These are phyloP conservation scores for Aspergillus nidulans DNA, from an alignment of 495 filamentous ascomycete species.

Conservation along the genomic window DNA sequence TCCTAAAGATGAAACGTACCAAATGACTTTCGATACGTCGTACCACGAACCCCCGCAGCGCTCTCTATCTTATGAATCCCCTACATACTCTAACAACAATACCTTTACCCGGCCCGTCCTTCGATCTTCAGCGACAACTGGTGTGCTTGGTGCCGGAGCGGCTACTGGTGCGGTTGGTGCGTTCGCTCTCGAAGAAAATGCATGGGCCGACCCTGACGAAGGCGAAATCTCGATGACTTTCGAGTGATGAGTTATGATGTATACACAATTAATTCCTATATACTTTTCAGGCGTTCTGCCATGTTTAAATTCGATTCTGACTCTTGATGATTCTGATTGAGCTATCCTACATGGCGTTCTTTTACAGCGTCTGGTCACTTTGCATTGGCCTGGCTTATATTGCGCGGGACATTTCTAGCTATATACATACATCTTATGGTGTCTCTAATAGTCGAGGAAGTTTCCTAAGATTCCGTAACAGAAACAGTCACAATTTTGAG, in stretches of 20 bases:
- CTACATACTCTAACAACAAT: slow-evolving; percentile 5
- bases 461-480: too few relatives aligned
- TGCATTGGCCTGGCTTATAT: not conserved
- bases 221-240: slow-evolving; percentile 57
- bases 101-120: slow-evolving; percentile 33
- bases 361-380: not conserved
- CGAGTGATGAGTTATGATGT: slow-evolving; percentile 33
- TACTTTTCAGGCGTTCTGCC: not conserved
- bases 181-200: slow-evolving; percentile 60
- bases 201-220: slow-evolving; percentile 75
- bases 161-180: slow-evolving; percentile 25
- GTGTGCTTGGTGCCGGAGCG: slow-evolving; percentile 13
- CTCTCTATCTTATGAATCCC: slow-evolving; percentile 15
- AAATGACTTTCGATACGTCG: slow-evolving; percentile 71
- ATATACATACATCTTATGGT: not conserved
- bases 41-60: slow-evolving; percentile 40
- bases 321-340: not conserved
- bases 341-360: not conserved
- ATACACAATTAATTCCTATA: slow-evolving; percentile 4
- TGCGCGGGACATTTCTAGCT: not conserved
- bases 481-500: too few relatives aligned
- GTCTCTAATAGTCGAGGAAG: too few relatives aligned
- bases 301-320: not conserved
- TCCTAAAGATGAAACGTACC: slow-evolving; percentile 49
- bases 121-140: slow-evolving; percentile 37